Base-by-base conservation (phyloP, 257 asterid species). In the Rubia yunnanensis region DNA sequence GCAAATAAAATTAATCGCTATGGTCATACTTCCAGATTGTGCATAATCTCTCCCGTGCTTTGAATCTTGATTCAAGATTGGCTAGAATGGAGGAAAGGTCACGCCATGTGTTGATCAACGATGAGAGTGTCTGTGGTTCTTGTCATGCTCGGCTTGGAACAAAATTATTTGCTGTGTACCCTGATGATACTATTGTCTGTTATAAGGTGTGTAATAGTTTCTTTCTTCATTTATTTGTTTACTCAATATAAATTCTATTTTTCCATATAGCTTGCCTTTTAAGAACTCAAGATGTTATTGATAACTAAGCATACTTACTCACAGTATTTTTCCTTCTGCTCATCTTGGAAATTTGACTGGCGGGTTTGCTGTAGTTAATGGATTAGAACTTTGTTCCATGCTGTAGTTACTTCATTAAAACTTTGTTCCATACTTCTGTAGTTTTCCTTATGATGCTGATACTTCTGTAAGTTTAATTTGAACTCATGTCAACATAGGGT, bases 141-240 rank as follows among this genome's bases (percentile, higher is more conserved):
- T 92, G 99, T 81, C 92, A 82, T 70, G 87, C 97, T 48, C 95
- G 96, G 70, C 97, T 92, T 44, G 97, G 97, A 70, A 92, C 99
- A 54, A 89, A 92, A 77, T 83, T 92, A 59, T 92, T 92, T 73
- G 99, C 96, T 7, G 88, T 92, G 96, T 89, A 92, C 77, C 99
- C 97, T n/a, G 99, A 92, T 73, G 99, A 92, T 73, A 83, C 96
- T 11, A 61, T 89, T 50, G 97, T 87, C 70, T 92, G 97, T 73
- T 92, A 92, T 79, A 92, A 92, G 92, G 98, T 92, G 46, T 64
- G 89, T 73, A 35, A 31, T 70, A 41, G 54, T 54, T 26, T 49
- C 60, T 35, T 23, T 26, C 30, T 15, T n/a, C 70, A 54, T 10
- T 41, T 11, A 24, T 41, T 39, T 24, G 36, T 63, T 53, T 27